Base-by-base conservation (phyloP, 2,329 filamentous ascomycete species). In the Penicillium crustosum region DNA sequence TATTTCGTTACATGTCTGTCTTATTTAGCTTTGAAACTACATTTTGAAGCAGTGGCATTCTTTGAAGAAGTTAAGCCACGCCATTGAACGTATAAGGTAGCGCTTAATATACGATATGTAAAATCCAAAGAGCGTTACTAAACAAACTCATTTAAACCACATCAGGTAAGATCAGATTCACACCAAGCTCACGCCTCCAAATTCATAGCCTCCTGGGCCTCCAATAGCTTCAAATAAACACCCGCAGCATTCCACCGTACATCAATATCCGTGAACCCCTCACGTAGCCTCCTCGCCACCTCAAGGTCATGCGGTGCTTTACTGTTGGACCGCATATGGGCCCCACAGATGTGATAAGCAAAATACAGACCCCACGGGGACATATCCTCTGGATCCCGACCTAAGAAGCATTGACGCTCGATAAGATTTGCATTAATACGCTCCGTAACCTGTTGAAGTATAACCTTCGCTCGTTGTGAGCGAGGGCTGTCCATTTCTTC, bases 311-410 rank as follows among this genome's bases (percentile, higher is more conserved):
- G 27, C 25, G 43, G 25, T 47, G 25, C 6, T 53, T 43, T 39
- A 54, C 27, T n/a, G 7, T 50, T 39, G 6, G 27, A 27, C 21
- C 38, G 33, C 48, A 65, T 55, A 51, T 61, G 49, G 23, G 58
- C 36, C 19, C 49, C 53, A 44, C 55, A 66, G 25, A 68, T 52
- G 12, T 62, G 60, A 41, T 67, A 67, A 7, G 63, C 60, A 53
- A 67, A 66, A 48, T 66, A 68, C 3, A 68, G 57, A 10, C 66
- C 64, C 66, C 66, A 68, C 38, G 59, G 63, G 5, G 61, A 62
- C 31, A 64, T 61, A 35, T 59, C 49, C 12, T 66, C 64, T 39
- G 61, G 61, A 45, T 62, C 44, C 10, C 62, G 63, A 41, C 56
- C 59, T 36, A 62, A 7, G 52, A 63, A 63, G 55, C 66, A 69